phyloP scores from a whole-genome alignment of 2,329 filamentous ascomycete genomes.

The Zasmidium citrigriseum region DNA sequence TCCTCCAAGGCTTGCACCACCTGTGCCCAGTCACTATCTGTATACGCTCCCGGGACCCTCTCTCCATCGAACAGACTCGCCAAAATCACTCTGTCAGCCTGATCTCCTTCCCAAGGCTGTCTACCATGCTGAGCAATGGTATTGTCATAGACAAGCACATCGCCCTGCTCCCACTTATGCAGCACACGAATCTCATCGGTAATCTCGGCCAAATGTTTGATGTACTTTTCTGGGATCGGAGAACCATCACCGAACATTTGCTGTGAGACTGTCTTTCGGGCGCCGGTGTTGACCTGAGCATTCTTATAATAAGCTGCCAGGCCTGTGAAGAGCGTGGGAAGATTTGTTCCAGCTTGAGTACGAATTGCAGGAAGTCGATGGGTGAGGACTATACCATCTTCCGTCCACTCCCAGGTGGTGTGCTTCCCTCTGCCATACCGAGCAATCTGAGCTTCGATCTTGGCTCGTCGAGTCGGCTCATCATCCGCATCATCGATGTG shows the following conservation, averaged over 20 bases:
- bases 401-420: conserved; percentile 52
- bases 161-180: conserved; percentile 50
- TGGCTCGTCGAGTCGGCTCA: conserved; percentile 41
- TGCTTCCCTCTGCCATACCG: conserved; percentile 48
- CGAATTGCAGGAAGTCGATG: conserved; percentile 50
- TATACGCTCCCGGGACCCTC: conserved; percentile 47
- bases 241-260: conserved; percentile 51
- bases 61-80: conserved; percentile 52
- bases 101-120: conserved; percentile 51
- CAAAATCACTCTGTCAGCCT: conserved; percentile 48
- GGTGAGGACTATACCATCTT: conserved; percentile 46
- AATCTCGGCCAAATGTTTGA: conserved; percentile 44
- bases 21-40: conserved; percentile 47
- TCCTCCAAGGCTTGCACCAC: conserved; percentile 48
- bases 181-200: conserved; percentile 53
- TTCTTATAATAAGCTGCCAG: conserved; percentile 50
- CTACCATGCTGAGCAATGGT: conserved; percentile 52
- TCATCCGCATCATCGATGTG: conserved; percentile 48
- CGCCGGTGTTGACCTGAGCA: conserved; percentile 24
- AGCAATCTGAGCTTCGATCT: conserved; percentile 53
- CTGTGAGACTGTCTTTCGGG: conserved; percentile 37
- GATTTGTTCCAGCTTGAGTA: conserved; percentile 47
- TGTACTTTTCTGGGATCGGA: conserved; percentile 49
- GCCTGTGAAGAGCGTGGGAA: conserved; percentile 51
- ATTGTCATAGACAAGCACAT: conserved; percentile 54